These are phyloP conservation scores for Paratrimastix pyriformis DNA, from an alignment of 78 protist species.

Conservation along the genomic window DNA sequence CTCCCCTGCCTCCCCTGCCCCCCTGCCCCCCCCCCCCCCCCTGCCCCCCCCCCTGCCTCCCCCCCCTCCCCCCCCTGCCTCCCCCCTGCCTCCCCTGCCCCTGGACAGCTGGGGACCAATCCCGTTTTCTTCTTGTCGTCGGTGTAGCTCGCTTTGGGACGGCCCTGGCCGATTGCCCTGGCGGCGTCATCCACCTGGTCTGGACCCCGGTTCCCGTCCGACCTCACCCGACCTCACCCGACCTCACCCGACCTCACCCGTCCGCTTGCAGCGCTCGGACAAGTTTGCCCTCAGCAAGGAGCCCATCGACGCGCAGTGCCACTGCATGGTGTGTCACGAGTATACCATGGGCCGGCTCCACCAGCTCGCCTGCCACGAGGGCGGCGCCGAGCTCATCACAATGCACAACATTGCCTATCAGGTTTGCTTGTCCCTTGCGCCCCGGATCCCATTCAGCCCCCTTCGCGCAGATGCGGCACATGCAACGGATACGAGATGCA, in stretches of 20 bases:
- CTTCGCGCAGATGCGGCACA: neutral
- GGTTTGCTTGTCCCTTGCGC: neutral
- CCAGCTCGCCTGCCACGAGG: neutral
- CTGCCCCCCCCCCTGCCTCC: too few species aligned
- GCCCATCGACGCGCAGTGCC: neutral
- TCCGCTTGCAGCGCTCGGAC: neutral
- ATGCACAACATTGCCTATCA: slow-evolving; percentile 11
- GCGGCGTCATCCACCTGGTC: slow-evolving; percentile 13
- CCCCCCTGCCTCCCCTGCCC: too few species aligned
- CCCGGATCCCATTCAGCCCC: too few species aligned
- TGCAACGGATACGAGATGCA: neutral
- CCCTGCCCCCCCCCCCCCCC: too few species aligned
- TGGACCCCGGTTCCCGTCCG: too few species aligned
- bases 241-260: too few species aligned
- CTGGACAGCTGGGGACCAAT: too few species aligned
- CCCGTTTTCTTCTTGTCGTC: too few species aligned
- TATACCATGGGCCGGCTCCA: neutral
- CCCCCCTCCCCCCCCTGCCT: too few species aligned
- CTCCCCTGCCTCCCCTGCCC: too few species aligned
- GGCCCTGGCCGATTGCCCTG: slow-evolving; percentile 19
- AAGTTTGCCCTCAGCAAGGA: neutral
- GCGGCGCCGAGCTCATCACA: neutral
- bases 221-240: too few species aligned
- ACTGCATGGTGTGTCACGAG: neutral
- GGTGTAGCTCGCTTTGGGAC: slow-evolving; percentile 35